A percentile compares a stretch with the other conserved stretches of the same genome.
phyloP scores from a whole-genome alignment of 2,329 filamentous ascomycete species.

The Epicoccum nigrum region DNA sequence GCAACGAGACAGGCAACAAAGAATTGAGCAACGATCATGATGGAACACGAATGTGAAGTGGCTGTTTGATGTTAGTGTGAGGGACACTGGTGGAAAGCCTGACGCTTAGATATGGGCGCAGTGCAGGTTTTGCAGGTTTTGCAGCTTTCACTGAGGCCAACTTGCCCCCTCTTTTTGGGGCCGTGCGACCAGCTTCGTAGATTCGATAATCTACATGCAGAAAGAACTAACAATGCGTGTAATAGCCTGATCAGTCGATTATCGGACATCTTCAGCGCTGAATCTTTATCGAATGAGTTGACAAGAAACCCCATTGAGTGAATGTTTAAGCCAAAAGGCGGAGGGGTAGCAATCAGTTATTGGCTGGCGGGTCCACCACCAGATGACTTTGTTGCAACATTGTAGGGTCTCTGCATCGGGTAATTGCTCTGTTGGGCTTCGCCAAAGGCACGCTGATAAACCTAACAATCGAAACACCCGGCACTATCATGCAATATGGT shows the following conservation, averaged over 20 bases:
- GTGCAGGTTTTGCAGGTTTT: constrained; percentile 22
- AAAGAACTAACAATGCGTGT: neutral
- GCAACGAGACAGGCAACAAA: constrained; percentile 22
- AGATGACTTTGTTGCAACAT: constrained; percentile 33
- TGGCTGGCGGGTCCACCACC: constrained; percentile 10
- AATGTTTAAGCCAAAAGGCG: constrained; percentile 6
- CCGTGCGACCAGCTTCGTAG: too few relatives aligned
- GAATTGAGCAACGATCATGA: constrained; percentile 24
- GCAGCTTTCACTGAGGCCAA: neutral
- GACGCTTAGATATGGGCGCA: constrained; percentile 1
- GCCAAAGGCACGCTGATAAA: too few relatives aligned
- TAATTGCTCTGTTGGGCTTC: constrained; percentile 1
- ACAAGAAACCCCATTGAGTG: constrained; percentile 29
- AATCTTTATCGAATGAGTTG: constrained; percentile 20
- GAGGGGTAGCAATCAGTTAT: constrained; percentile 2
- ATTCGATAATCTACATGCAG: constrained; percentile 8
- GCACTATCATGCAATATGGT: constrained; percentile 19
- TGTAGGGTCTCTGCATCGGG: neutral
- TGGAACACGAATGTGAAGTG: constrained; percentile 3
- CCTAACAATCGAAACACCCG: constrained; percentile 24
- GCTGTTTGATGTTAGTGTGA: neutral
- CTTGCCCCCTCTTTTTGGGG: too few relatives aligned
- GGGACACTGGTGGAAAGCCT: neutral
- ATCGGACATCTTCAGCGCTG: constrained; percentile 25
- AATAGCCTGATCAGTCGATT: constrained; percentile 7